These are phyloP conservation scores for Nematocida ironsii DNA, from an alignment of 371 early-diverging fungal species.

Conservation along the genomic window DNA sequence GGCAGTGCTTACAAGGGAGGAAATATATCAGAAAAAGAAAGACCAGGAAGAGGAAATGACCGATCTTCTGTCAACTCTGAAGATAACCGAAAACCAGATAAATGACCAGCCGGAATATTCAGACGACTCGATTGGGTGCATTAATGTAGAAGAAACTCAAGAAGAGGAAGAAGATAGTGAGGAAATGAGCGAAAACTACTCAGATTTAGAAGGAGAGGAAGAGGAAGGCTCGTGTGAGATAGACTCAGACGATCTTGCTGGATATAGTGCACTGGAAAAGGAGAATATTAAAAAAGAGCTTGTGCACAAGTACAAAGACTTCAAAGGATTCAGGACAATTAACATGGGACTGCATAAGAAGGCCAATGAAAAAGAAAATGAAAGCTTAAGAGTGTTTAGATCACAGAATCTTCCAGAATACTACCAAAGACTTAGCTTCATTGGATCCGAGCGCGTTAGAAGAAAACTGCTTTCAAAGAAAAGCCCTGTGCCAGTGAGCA, in stretches of 20 bases:
- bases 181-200: slow-evolving; percentile 12
- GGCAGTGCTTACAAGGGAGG: slow-evolving; percentile 36
- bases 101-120: slow-evolving; percentile 51
- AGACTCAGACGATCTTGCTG: slow-evolving; percentile 20
- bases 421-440: slow-evolving; percentile 44
- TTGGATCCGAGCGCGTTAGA: slow-evolving; percentile 37
- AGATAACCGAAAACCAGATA: slow-evolving; percentile 12
- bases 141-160: slow-evolving; percentile 19
- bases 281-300: slow-evolving; percentile 61
- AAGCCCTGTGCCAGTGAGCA: slow-evolving; percentile 40
- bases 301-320: slow-evolving; percentile 54
- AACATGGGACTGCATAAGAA: slow-evolving; percentile 66
- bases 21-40: slow-evolving; percentile 43
- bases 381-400: slow-evolving; percentile 25
- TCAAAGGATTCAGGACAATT: slow-evolving; percentile 59
- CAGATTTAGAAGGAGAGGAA: slow-evolving; percentile 6
- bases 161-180: slow-evolving; percentile 22
- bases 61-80: slow-evolving; percentile 4
- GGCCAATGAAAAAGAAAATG: slow-evolving; percentile 37
- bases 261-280: slow-evolving; percentile 59
- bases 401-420: slow-evolving; percentile 52
- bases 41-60: slow-evolving; percentile 33
- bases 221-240: slow-evolving; percentile 3
- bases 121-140: slow-evolving; percentile 21
- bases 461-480: slow-evolving; percentile 47